These are phyloP conservation scores for Solanum megistacrolobum DNA, from an alignment of 257 asterid species.

Conservation along the genomic window DNA sequence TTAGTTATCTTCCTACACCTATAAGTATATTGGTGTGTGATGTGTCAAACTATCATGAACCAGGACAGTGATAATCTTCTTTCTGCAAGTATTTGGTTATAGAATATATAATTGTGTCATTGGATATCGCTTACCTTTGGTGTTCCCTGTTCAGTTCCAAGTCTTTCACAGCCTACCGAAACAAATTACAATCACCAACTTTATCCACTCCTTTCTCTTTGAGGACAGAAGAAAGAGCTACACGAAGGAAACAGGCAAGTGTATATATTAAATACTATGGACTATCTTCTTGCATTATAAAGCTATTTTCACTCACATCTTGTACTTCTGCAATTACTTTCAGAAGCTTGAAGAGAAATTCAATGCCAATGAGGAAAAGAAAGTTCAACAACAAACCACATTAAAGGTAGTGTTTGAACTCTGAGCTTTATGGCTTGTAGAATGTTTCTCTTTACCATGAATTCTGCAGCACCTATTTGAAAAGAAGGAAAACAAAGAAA, in stretches of 20 bases:
- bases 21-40: not conserved
- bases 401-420: constrained; percentile 28
- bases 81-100: not conserved
- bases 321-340: not conserved
- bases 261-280: not conserved
- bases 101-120: not conserved
- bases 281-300: not conserved
- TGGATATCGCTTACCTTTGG: not conserved
- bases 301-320: not conserved
- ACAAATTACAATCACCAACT: constrained; percentile 65
- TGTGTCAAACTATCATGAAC: not conserved
- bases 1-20: not conserved
- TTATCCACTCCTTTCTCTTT: constrained; percentile 58
- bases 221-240: constrained; percentile 80
- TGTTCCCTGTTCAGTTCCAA: constrained; percentile 25
- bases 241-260: constrained; percentile 82
- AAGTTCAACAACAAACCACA: constrained; percentile 46
- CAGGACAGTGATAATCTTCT: not conserved
- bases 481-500: not conserved
- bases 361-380: constrained; percentile 46
- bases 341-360: constrained; percentile 94
- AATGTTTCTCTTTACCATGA: not conserved
- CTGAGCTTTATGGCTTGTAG: not conserved
- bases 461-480: not conserved
- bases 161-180: constrained; percentile 59